These are phyloP conservation scores for Paraconiothyrium brasiliense DNA, from an alignment of 2,329 filamentous ascomycete species.

Conservation along the genomic window DNA sequence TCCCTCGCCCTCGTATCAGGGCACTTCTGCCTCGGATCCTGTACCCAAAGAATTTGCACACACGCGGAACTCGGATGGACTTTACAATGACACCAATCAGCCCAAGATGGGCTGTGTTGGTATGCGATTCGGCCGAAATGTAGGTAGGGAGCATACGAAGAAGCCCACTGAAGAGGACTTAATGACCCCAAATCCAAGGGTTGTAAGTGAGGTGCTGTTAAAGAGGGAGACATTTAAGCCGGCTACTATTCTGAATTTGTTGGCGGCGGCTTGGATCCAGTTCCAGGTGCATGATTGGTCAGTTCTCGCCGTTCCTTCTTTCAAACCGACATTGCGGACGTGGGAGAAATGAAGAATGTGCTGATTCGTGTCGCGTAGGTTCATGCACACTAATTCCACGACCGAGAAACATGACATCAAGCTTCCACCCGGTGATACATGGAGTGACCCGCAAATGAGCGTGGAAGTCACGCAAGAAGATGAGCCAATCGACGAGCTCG, in stretches of 20 bases:
- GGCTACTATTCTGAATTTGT: conserved; percentile 56
- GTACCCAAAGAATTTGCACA: conserved; percentile 45
- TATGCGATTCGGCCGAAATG: conserved; percentile 58
- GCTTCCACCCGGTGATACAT: conserved; percentile 47
- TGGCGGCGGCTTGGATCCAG: conserved; percentile 62
- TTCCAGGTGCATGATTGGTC: conserved; percentile 53
- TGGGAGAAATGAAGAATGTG: no score
- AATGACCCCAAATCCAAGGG: conserved; percentile 55
- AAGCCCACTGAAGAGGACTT: conserved; percentile 55
- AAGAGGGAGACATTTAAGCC: conserved; percentile 56
- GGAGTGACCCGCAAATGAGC: conserved; percentile 49
- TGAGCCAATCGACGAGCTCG: conserved; percentile 45
- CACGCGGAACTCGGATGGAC: conserved; percentile 56
- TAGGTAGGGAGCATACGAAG: conserved; percentile 48
- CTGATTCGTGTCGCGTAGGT: conserved; percentile 12
- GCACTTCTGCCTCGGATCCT: conserved; percentile 40
- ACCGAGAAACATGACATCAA: conserved; percentile 47
- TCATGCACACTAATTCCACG: conserved; percentile 31
- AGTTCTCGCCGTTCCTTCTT: not conserved
- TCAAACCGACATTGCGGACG: not conserved
- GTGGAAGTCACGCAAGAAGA: conserved; percentile 51
- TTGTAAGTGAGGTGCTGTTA: conserved; percentile 56
- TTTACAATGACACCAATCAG: conserved; percentile 54
- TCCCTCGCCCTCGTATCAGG: conserved; percentile 49
- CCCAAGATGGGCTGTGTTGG: conserved; percentile 58